A percentile compares a stretch with the other conserved stretches of the same genome.
These are phyloP conservation scores for Ceriops decandra DNA, from an alignment of 345 rosid species.

Conservation along the genomic window DNA sequence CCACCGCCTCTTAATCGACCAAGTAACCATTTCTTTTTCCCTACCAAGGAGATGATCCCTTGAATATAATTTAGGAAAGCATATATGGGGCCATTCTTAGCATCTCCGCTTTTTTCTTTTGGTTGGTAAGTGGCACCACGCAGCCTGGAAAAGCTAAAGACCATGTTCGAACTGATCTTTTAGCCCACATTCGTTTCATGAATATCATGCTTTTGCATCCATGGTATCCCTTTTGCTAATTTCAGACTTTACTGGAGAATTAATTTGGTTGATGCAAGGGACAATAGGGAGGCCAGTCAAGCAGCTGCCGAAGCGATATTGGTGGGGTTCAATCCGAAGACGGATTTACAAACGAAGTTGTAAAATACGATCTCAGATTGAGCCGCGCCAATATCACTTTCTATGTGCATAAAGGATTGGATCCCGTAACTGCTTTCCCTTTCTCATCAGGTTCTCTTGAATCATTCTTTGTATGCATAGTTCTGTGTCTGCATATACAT, in stretches of 20 bases:
- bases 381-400: slow-evolving; percentile 99
- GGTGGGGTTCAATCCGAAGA: slow-evolving; percentile 97
- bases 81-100: slow-evolving; percentile 29
- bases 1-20: slow-evolving; percentile 31
- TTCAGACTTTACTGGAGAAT: neutral
- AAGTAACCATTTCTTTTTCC: slow-evolving; percentile 21
- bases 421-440: slow-evolving; percentile 16
- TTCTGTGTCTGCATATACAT: too few relatives aligned
- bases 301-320: slow-evolving; percentile 57
- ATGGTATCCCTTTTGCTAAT: neutral
- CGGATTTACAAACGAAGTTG: slow-evolving; percentile 49
- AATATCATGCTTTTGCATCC: slow-evolving; percentile 12
- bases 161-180: neutral
- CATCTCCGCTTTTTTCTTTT: neutral
- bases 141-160: slow-evolving; percentile 13
- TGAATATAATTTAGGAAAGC: neutral
- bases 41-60: slow-evolving; percentile 13
- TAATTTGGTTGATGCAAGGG: neutral
- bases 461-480: neutral
- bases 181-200: neutral
- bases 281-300: slow-evolving; percentile 20
- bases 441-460: neutral
- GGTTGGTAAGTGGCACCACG: slow-evolving; percentile 20
- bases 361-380: slow-evolving; percentile 86
- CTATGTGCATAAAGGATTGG: neutral